Base-by-base conservation (phyloP, 2,329 filamentous ascomycete species). In the Cladosporium austrohemisphaericum region DNA sequence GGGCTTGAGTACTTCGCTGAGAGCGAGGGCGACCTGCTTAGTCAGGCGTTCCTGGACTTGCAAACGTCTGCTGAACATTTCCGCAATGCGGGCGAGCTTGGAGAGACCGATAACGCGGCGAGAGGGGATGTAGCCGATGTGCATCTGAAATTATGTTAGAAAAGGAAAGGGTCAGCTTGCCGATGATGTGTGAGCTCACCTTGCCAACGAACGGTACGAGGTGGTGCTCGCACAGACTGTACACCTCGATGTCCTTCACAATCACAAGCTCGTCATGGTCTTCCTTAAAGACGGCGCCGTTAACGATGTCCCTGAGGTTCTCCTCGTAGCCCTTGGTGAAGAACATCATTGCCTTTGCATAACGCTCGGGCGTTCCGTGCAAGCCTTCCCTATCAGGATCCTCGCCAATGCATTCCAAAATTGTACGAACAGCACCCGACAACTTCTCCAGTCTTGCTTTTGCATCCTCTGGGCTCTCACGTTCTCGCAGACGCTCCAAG, bases 311-410 rank as follows among this genome's bases (percentile, higher is more conserved):
- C 54, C 83, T 78, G 48, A 96, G 81, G 63, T 96, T 96, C 73
- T 95, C 84, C 72, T 97, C 90, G 67, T 98, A 98, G 35, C 93
- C 93, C 68, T 94, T 90, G 5, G 93, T 98, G 69, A 98, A 90
- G 75, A 86, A 94, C 55, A 97, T 81, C 80, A 98, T 84, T 11
- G 93, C 93, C 70, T 95, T 93, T 38, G 93, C 92, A 68, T 97
- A 98, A 54, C 93, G 80, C 62, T 86, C 82, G 0, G 93, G 93
- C 0, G 81, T 84, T 41, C 77, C 76, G n/a, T 76, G 72, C 46
- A 85, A 68, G 3, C 81, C 81, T 61, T 84, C 81, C 41, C 81
- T 73, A 52, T 83, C 77, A 0, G 81, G 80, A 56, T 85, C 81
- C 60, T 85, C 81, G 40, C 81, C 81, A 16, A 85, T 75, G 56